phyloP scores from a whole-genome alignment of 2,329 filamentous ascomycete species.

The Tolypocladium cylindrosporum region DNA sequence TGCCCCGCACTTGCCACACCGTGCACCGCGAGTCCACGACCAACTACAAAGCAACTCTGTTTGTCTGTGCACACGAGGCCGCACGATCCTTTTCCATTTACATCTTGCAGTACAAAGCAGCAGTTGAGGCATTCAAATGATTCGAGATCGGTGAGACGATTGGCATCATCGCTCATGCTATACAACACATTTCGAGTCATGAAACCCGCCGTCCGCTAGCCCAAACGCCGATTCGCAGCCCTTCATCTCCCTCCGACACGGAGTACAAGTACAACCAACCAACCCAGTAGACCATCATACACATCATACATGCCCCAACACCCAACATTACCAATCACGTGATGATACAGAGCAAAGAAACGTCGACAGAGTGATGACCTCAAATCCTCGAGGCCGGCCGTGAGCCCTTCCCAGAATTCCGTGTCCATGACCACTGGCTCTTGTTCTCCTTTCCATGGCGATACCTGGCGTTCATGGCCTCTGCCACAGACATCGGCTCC shows the following conservation, averaged over 20 bases:
- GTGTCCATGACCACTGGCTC: slow-evolving; percentile 15
- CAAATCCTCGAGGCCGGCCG: slow-evolving; percentile 16
- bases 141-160: neutral
- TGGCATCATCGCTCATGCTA: neutral
- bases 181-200: neutral
- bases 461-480: slow-evolving; percentile 17
- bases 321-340: neutral
- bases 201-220: neutral
- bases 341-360: slow-evolving; percentile 6
- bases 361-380: neutral
- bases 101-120: too few relatives aligned
- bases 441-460: slow-evolving; percentile 11
- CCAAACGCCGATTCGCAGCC: neutral
- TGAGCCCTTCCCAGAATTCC: slow-evolving; percentile 10
- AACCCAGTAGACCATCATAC: neutral
- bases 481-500: slow-evolving; percentile 24
- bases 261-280: neutral
- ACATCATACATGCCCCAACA: neutral
- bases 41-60: too few relatives aligned
- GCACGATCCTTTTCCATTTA: too few relatives aligned
- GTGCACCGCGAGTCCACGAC: too few relatives aligned
- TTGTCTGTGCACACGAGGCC: too few relatives aligned
- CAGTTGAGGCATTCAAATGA: neutral
- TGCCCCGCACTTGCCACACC: neutral
- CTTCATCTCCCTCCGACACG: neutral